Conservation (phyloP, 2,329 filamentous ascomycete species). For the Ophiostoma piceae region DNA sequence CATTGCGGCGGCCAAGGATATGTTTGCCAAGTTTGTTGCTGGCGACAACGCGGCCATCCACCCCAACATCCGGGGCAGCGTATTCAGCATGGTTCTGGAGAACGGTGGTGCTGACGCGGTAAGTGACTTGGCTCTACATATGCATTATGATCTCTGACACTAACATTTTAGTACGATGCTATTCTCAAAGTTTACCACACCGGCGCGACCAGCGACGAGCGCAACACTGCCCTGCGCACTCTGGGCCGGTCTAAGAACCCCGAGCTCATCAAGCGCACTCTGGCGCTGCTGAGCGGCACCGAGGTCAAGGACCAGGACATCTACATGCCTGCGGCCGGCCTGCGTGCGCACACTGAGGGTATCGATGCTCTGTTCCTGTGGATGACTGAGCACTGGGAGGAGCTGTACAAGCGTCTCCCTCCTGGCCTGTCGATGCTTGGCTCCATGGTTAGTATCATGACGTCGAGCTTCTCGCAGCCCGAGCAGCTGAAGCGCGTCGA, state of each 20-base stretch:
- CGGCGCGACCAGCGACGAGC: conserved; percentile 76
- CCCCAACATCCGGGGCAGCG: conserved; percentile 81
- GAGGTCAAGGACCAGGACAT: conserved; percentile 93
- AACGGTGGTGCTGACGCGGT: conserved; percentile 80
- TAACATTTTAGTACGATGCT: conserved; percentile 59
- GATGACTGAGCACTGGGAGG: conserved; percentile 86
- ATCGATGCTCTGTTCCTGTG: conserved; percentile 76
- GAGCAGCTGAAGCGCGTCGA: conserved; percentile 72
- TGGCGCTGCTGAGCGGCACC: conserved; percentile 67
- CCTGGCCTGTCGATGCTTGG: conserved; percentile 84
- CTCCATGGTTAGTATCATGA: conserved; percentile 75
- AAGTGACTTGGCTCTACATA: conserved; percentile 29
- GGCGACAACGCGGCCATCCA: conserved; percentile 80
- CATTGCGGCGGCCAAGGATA: conserved; percentile 74
- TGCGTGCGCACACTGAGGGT: conserved; percentile 71
- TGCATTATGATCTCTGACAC: not conserved
- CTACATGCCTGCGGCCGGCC: conserved; percentile 76
- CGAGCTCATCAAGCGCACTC: conserved; percentile 73
- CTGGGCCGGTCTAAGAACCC: conserved; percentile 74
- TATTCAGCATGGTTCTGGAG: conserved; percentile 78
- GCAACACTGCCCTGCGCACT: conserved; percentile 80
- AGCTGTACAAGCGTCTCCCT: conserved; percentile 71
- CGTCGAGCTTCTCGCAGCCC: conserved; percentile 70
- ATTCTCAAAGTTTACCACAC: conserved; percentile 70
- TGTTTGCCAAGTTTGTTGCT: conserved; percentile 78